Percentiles rank a stretch among this genome's conserved stretches.
Conservation (phyloP, 441 rosid genomes). For the Euphorbia schlechtendalii region DNA sequence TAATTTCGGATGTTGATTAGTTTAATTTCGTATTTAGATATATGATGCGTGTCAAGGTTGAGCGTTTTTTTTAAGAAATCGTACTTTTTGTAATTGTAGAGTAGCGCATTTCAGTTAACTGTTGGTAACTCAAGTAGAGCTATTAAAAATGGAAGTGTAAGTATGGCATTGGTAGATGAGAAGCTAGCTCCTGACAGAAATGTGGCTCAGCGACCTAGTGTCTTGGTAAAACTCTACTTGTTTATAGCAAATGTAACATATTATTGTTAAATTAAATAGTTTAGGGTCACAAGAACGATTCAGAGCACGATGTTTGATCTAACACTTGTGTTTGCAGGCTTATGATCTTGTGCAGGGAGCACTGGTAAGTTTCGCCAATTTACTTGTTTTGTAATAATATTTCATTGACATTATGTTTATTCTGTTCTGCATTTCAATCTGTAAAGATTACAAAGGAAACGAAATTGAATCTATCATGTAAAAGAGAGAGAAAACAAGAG, state of each 20-base stretch:
- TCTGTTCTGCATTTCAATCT: not conserved
- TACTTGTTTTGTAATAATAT: not conserved
- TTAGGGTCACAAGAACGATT: not conserved
- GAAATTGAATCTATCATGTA: no score
- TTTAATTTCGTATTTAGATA: not conserved
- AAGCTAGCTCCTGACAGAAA: slow-evolving; percentile 36
- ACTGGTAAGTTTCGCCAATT: slow-evolving; percentile 49
- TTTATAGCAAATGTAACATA: not conserved
- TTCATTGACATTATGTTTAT: not conserved
- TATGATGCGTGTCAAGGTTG: not conserved
- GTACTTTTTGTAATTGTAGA: slow-evolving; percentile 25
- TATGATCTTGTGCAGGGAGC: slow-evolving; percentile 90
- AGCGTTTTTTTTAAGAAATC: not conserved
- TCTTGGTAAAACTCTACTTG: slow-evolving; percentile 41
- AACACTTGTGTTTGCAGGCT: slow-evolving; percentile 44
- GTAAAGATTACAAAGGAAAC: no score
- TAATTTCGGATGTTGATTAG: not conserved
- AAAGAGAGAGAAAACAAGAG: no score
- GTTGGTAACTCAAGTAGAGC: slow-evolving; percentile 20
- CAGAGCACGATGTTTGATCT: not conserved
- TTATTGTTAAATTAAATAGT: not conserved
- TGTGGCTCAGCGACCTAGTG: slow-evolving; percentile 38
- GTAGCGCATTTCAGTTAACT: slow-evolving; percentile 28
- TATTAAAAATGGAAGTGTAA: slow-evolving; percentile 22
- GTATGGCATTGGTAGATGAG: slow-evolving; percentile 75